Conservation (phyloP, 805 yeast genomes). For the Debaryomyces prosopidis region DNA sequence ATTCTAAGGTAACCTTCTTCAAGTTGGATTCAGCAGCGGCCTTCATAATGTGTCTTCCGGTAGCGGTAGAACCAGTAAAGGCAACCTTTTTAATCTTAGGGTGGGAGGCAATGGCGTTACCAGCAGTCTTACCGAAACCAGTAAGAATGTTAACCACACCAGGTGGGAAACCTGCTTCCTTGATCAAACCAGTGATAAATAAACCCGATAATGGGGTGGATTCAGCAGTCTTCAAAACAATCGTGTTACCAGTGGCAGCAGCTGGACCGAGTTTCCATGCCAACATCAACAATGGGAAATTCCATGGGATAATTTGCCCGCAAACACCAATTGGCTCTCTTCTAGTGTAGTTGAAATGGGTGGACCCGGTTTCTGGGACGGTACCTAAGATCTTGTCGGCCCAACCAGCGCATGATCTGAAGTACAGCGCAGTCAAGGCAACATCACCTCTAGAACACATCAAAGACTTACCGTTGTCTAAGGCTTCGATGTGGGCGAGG, state of each 20-base stretch:
- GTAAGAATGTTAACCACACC: slow-evolving; percentile 88
- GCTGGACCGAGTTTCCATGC: slow-evolving; percentile 96
- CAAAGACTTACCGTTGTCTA: slow-evolving; percentile 87
- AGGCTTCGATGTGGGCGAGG: slow-evolving; percentile 77
- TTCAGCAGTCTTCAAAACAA: slow-evolving; percentile 89
- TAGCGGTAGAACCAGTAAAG: slow-evolving; percentile 92
- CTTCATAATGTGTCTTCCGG: slow-evolving; percentile 82
- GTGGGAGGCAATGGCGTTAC: slow-evolving; percentile 77
- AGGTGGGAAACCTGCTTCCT: slow-evolving; percentile 86
- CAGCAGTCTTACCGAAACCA: slow-evolving; percentile 85
- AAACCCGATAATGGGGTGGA: slow-evolving; percentile 89
- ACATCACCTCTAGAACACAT: slow-evolving; percentile 74
- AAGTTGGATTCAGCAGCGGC: slow-evolving; percentile 76
- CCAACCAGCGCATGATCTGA: slow-evolving; percentile 88
- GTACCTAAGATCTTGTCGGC: slow-evolving; percentile 85
- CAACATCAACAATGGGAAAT: slow-evolving; percentile 92
- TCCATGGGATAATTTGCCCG: slow-evolving; percentile 97
- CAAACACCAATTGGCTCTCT: slow-evolving; percentile 94
- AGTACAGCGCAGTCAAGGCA: slow-evolving; percentile 61
- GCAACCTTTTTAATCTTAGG: slow-evolving; percentile 86
- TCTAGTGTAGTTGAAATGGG: slow-evolving; percentile 75
- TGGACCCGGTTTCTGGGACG: slow-evolving; percentile 69
- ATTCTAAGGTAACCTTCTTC: slow-evolving; percentile 90
- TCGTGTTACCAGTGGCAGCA: slow-evolving; percentile 84
- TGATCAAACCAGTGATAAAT: slow-evolving; percentile 64